phyloP scores from a whole-genome alignment of 2,329 filamentous ascomycete genomes.

The Phaeosphaeria sp. region DNA sequence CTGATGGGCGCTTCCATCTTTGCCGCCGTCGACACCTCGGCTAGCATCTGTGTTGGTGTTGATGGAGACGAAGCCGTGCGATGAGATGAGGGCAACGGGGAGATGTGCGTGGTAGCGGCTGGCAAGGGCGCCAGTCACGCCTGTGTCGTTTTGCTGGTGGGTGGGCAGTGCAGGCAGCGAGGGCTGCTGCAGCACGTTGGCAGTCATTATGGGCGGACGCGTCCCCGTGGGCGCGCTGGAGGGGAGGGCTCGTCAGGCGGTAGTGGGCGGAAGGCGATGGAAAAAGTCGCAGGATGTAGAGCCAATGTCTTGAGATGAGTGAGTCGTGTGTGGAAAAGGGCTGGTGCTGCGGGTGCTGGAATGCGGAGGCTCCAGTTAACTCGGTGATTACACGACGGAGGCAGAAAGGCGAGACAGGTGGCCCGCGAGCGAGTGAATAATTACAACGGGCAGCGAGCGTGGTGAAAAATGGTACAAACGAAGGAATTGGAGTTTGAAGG shows the following conservation, averaged over 20 bases:
- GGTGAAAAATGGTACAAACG: constrained; percentile 33
- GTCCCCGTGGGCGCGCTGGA: constrained; percentile 48
- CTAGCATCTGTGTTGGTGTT: constrained; percentile 94
- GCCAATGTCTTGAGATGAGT: constrained; percentile 10
- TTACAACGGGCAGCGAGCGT: constrained; percentile 43
- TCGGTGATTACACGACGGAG: constrained; percentile 23
- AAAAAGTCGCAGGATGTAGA: constrained; percentile 12
- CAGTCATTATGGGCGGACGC: constrained; percentile 62
- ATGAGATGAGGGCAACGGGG: constrained; percentile 87
- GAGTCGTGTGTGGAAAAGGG: constrained; percentile 16
- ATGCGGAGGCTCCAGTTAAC: constrained; percentile 25
- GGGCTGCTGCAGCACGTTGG: constrained; percentile 68
- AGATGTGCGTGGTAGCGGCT: constrained; percentile 91
- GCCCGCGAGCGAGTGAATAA: constrained; percentile 8
- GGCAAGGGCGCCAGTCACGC: constrained; percentile 81
- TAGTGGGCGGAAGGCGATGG: constrained; percentile 6
- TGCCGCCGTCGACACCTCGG: constrained; percentile 87
- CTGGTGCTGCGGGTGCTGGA: constrained; percentile 19
- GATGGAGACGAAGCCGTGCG: constrained; percentile 86
- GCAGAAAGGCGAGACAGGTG: constrained; percentile 4
- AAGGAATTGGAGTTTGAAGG: constrained; percentile 29
- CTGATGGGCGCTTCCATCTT: constrained; percentile 89
- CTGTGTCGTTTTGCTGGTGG: constrained; percentile 78
- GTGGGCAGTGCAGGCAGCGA: constrained; percentile 71
- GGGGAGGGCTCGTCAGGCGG: constrained; percentile 34